These are phyloP conservation scores for Arthrobotrys entomopaga DNA, from an alignment of 2,329 filamentous ascomycete species.

Conservation along the genomic window DNA sequence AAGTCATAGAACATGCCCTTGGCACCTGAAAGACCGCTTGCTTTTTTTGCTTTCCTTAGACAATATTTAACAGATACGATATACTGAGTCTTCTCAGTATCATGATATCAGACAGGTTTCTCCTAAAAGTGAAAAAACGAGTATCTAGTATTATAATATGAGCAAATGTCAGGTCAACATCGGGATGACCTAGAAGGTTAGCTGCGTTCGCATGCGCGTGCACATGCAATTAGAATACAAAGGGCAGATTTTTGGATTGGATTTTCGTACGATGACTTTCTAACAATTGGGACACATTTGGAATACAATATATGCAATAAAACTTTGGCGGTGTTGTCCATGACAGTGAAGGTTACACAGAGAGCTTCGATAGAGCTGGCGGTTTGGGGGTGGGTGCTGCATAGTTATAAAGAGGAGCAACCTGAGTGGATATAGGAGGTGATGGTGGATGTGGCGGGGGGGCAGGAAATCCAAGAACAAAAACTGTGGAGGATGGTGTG, in stretches of 20 bases:
- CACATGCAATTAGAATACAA: no score
- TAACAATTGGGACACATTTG: slow-evolving; percentile 23
- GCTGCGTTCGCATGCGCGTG: no score
- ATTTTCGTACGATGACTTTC: slow-evolving; percentile 29
- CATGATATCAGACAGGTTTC: slow-evolving; percentile 28
- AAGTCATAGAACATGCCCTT: slow-evolving; percentile 55
- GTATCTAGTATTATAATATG: background rate
- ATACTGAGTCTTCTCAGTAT: slow-evolving; percentile 53
- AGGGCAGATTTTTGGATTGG: no score
- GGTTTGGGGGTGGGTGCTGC: no score
- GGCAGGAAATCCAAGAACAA: slow-evolving; percentile 22
- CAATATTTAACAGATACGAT: slow-evolving; percentile 52
- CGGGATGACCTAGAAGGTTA: background rate
- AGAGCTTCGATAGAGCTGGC: background rate
- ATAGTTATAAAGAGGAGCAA: no score
- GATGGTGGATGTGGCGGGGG: no score
- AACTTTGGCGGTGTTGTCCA: slow-evolving; percentile 25
- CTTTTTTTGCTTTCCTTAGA: slow-evolving; percentile 30
- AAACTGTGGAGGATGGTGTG: slow-evolving; percentile 12
- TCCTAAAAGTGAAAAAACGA: slow-evolving; percentile 34
- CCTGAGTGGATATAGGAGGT: no score
- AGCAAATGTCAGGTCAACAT: background rate
- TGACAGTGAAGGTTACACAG: slow-evolving; percentile 1
- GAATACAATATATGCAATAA: slow-evolving; percentile 18
- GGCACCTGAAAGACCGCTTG: slow-evolving; percentile 45